Evolutionary conservation across 176 grass and related monocot genomes (phyloP), one percentile per base, ranked within the genome.

Genomic region (Miscanthus lutarioriparius): DNA sequence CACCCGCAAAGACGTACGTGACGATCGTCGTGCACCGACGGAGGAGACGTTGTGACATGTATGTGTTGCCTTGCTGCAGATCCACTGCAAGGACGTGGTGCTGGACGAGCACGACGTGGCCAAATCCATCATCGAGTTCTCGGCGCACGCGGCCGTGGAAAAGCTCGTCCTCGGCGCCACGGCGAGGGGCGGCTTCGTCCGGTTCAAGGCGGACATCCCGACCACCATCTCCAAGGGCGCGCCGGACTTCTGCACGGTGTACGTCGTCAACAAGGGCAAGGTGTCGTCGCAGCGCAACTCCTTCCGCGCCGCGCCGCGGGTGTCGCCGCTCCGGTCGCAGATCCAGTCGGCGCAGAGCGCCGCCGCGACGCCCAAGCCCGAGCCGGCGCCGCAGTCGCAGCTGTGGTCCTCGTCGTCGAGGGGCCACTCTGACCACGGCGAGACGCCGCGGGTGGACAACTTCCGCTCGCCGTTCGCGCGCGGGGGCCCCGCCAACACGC

Each of bases 171-270:
- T 96, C 13, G 93, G 96, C 37, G 82, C 96, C 3, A 81, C 91
- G 25, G 5, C 91, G 16, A 83, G 82, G 54, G 84, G 89, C 16
- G 96, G 96, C 45, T 87, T 99, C 74, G 86, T 75, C 4, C 48
- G 89, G 27, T 95, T 98, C 86, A 98, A 87, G 85, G 90, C 89
- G 26, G 96, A 98, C 84, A 76, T 92, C 53, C 82, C 93, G 9
- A 83, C 76, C 9, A 88, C 59, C 45, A 84, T 98, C 75, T 85
- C 85, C 71, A 98, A 98, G 87, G 85, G 83, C 74, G 91, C 87
- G 2, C 87, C 96, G 6, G 93, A 95, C 82, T 98, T 92, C 82
- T 98, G 93, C 89, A 92, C 87, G 0, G 91, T 98, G 32, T 91
- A 93, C 77, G 20, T 93, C 14, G 83, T 98, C 43, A 87, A 80